Conservation (phyloP, 768 basidiomycete species). For the Trametes sanguinea region DNA sequence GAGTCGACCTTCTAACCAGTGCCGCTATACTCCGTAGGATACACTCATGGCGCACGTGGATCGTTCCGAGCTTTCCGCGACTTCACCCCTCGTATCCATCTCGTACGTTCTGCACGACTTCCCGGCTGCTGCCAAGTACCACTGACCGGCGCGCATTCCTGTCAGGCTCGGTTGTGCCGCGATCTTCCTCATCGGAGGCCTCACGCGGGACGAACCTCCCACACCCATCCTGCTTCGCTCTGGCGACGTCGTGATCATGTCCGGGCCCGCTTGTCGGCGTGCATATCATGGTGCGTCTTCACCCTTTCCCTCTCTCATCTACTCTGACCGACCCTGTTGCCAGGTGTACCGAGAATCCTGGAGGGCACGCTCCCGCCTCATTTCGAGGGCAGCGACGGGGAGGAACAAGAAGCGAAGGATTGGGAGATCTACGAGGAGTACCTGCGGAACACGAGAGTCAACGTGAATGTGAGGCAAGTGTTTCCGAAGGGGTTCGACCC, state of each 20-base stretch:
- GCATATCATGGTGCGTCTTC: slow-evolving; percentile 84
- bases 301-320: not conserved
- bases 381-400: slow-evolving; percentile 33
- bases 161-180: slow-evolving; percentile 86
- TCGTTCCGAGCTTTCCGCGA: slow-evolving; percentile 90
- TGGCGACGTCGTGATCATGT: slow-evolving; percentile 93
- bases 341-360: slow-evolving; percentile 86
- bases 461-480: slow-evolving; percentile 90
- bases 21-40: slow-evolving; percentile 48
- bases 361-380: slow-evolving; percentile 76
- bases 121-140: too few relatives aligned
- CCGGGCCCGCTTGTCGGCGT: slow-evolving; percentile 78
- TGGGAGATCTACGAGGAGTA: slow-evolving; percentile 71
- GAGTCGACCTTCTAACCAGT: too few relatives aligned
- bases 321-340: too few relatives aligned
- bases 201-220: slow-evolving; percentile 75
- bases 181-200: slow-evolving; percentile 86
- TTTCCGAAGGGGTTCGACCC: slow-evolving; percentile 71
- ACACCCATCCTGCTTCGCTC: slow-evolving; percentile 84
- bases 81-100: slow-evolving; percentile 89
- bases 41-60: slow-evolving; percentile 98
- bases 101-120: slow-evolving; percentile 57
- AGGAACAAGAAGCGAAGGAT: slow-evolving; percentile 33
- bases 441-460: slow-evolving; percentile 72
- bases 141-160: not conserved